Conservation (phyloP, 148 eudicot species). For the Silene latifolia region DNA sequence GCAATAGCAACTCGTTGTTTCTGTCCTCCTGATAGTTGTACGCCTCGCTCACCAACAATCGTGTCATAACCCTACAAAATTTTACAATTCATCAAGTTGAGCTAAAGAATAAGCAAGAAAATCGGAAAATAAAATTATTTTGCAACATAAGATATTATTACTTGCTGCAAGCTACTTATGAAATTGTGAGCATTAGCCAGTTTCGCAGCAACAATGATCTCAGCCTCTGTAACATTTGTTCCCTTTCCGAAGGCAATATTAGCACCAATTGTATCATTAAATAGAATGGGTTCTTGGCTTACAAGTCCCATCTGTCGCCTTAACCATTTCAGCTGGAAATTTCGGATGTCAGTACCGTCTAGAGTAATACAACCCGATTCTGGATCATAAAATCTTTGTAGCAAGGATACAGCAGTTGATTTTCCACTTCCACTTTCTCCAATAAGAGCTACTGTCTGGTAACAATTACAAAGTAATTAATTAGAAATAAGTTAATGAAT, state of each 20-base stretch:
- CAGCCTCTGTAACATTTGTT: constrained; percentile 53
- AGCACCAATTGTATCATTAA: constrained; percentile 58
- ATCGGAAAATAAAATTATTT: neutral
- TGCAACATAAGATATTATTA: constrained; percentile 7
- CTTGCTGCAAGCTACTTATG: constrained; percentile 59
- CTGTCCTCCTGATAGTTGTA: constrained; percentile 71
- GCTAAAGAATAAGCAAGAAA: neutral
- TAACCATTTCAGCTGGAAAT: constrained; percentile 59
- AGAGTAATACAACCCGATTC: constrained; percentile 53
- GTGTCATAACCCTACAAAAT: constrained; percentile 62
- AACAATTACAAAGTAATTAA: neutral
- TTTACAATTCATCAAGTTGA: neutral
- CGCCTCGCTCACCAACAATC: constrained; percentile 65
- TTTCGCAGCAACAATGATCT: constrained; percentile 52
- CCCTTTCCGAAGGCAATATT: constrained; percentile 70
- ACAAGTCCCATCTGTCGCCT: constrained; percentile 82
- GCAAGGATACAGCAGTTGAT: constrained; percentile 62
- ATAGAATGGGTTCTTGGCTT: constrained; percentile 69
- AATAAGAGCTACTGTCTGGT: constrained; percentile 64
- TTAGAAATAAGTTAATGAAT: too few species aligned
- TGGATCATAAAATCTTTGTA: constrained; percentile 72
- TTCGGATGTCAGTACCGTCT: constrained; percentile 60
- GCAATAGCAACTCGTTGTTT: constrained; percentile 79
- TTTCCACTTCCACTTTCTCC: constrained; percentile 92
- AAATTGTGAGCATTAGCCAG: constrained; percentile 77